Base-by-base conservation (phyloP, 352 stramenopile genomes). In the Globisporangium rhizosaccharum region DNA sequence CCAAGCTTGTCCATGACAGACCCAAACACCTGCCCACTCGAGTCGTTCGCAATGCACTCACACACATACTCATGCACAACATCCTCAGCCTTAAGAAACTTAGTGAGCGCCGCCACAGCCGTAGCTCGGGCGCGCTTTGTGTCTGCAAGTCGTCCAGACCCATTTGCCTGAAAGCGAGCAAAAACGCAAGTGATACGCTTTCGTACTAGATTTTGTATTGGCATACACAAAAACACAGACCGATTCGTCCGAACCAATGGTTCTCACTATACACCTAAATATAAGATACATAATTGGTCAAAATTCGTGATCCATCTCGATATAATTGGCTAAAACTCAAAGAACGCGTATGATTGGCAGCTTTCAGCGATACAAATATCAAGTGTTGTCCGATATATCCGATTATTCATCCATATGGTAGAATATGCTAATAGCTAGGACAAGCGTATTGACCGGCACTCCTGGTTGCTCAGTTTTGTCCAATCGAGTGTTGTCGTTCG, bases 241-340 rank as follows among this genome's bases (percentile, higher is more conserved):
- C 54, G 47, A n/a, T 50, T 66, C 53, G 48, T 62, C 53, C 37
- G 48, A 62, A 58, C 30, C 26, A 50, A 17, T 59, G 53, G 48
- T 47, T 50, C 54, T 51, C 39, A 30, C 20, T 57, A 58, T 41
- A 58, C 33, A 30, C 53, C 53, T 58, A 66, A 2, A 48, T 41
- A 12, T 5, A 58, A 51, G 5, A 8, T 7, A 30, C 55, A 0
- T 53, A 12, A 62, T 62, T 62, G 49, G 60, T 9, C 30, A 46
- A 58, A 56, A 61, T 36, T 36, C 30, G 9, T 36, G 30, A 55
- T 15, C 76, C 5, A 36, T 36, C 30, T 5, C 30, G 6, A 9
- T 36, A 9, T 36, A 9, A 36, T 36, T 36, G 30, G 30, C 6
- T 36, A 36, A 36, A 36, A 36, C 9, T 10, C 6, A 5, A 36